These are phyloP conservation scores for Pugionium cornutum DNA, from an alignment of 345 rosid species.

Conservation along the genomic window DNA sequence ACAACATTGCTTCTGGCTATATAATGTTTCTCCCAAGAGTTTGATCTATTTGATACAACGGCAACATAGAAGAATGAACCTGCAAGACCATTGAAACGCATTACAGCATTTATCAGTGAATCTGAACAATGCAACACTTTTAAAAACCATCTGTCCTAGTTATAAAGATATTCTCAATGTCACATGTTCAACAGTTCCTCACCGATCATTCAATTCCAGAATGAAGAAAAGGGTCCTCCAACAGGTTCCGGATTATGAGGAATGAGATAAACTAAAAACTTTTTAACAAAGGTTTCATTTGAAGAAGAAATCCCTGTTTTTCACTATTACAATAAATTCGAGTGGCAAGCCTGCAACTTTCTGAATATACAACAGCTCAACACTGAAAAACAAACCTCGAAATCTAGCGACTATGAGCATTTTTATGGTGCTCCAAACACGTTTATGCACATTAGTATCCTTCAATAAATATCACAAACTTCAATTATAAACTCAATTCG, in stretches of 20 bases:
- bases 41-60: conserved; percentile 32
- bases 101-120: background rate
- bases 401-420: too few relatives aligned
- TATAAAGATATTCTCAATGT: background rate
- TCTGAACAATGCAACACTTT: background rate
- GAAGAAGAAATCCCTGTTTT: too few relatives aligned
- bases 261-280: too few relatives aligned
- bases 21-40: conserved; percentile 27
- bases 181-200: background rate
- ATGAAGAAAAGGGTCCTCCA: background rate
- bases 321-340: too few relatives aligned
- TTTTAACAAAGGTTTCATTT: background rate
- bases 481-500: background rate
- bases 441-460: too few relatives aligned
- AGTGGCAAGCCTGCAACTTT: background rate
- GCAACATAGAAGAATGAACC: conserved; percentile 27
- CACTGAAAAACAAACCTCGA: too few relatives aligned
- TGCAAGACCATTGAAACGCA: conserved; percentile 9
- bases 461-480: background rate
- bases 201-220: background rate
- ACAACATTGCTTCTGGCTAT: conserved; percentile 31
- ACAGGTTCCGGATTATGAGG: too few relatives aligned
- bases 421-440: too few relatives aligned
- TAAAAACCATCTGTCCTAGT: background rate
- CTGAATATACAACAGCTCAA: background rate